Evolutionary conservation across 208 protist genomes (phyloP), one percentile per base, ranked within the genome.

Genomic region (Trypanosoma brucei): DNA sequence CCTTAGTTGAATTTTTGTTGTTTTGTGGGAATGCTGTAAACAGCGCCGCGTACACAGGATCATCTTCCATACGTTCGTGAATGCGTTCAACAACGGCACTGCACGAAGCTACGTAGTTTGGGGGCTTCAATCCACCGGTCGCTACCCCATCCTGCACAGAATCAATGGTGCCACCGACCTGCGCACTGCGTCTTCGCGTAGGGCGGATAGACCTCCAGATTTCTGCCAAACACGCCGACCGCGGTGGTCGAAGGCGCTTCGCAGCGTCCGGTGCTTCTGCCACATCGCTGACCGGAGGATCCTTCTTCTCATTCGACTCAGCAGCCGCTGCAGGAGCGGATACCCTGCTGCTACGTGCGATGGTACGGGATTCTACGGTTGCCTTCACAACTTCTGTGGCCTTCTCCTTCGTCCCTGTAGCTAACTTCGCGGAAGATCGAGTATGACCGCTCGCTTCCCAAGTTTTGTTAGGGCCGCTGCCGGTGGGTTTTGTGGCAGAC

Each of bases 161-260:
- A 60, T 68, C 68, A 3, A 39, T 36, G 39, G 59, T 63, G 44
- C 56, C 65, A 44, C 60, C 55, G 31, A 62, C 59, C 8, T 58
- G 33, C 33, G 68, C 56, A 6, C 70, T 64, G 37, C 74, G 65
- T n/a, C 75, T 69, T 44, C 81, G 64, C 55, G 63, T 76, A 14
- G 73, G 68, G 3, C 81, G 76, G 31, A 76, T 68, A n/a, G 77
- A 72, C 4, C 67, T 68, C 81, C 81, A 87, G 58, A 78, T 71
- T 59, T 87, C 81, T 67, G 83, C 81, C 6, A 87, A 46, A 13
- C 56, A 70, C 55, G 55, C 72, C 40, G 30, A 5, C 38, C 36
- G 62, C 49, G 45, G 14, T 48, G 65, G 64, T 55, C 65, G 52
- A 44, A 30, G 30, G 36, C 59, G 50, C 59, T 70, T 65, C 66